Evolutionary conservation across 176 grass and related monocot species (phyloP).

Genomic region (Puccinellia tenuiflora): DNA sequence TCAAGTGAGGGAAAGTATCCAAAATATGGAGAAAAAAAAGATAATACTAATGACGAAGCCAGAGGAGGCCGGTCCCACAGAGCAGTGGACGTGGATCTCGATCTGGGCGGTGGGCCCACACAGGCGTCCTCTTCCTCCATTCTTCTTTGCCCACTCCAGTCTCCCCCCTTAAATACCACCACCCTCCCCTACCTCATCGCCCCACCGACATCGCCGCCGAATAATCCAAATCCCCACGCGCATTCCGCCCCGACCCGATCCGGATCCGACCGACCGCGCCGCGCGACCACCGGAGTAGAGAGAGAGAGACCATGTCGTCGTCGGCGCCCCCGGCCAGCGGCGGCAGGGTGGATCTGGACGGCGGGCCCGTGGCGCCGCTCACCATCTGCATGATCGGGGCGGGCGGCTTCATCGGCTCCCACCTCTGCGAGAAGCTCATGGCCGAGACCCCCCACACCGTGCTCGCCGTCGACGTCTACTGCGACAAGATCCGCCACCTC

Average conservation of each 20-base stretch:
- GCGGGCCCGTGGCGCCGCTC: slow-evolving; percentile 30
- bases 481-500: slow-evolving; percentile 98
- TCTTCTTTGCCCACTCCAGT: background rate
- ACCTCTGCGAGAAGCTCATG: slow-evolving; percentile 99
- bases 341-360: slow-evolving; percentile 81
- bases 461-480: slow-evolving; percentile 90
- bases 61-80: too few relatives aligned
- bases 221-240: slow-evolving; percentile 2
- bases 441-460: slow-evolving; percentile 46
- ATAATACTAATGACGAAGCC: too few relatives aligned
- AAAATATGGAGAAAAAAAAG: too few relatives aligned
- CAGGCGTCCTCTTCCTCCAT: too few relatives aligned
- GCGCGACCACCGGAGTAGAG: background rate
- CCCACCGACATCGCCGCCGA: slow-evolving; percentile 39
- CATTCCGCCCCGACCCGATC: slow-evolving; percentile 11
- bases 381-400: slow-evolving; percentile 97
- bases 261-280: slow-evolving; percentile 2
- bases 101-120: slow-evolving; percentile 5
- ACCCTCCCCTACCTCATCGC: background rate
- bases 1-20: too few relatives aligned
- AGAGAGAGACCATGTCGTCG: slow-evolving; percentile 12
- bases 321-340: background rate
- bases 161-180: background rate
- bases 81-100: background rate
- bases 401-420: slow-evolving; percentile 92